phyloP scores from a whole-genome alignment of 163 green algal species.

The Scenedesmus sp. region DNA sequence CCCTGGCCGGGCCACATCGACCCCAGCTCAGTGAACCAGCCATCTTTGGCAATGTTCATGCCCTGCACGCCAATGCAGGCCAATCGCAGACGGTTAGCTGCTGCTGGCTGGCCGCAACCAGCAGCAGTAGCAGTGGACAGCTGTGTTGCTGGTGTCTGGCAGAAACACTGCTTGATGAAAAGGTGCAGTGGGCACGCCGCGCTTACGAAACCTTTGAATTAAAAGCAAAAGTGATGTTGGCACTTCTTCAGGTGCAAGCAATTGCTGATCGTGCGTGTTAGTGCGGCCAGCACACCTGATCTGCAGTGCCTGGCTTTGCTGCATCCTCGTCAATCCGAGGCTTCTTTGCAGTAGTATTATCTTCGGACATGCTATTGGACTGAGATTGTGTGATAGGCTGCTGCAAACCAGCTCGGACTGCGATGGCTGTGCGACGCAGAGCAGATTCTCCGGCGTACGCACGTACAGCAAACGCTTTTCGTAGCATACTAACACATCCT shows the following conservation, averaged over 20 bases:
- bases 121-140: neutral
- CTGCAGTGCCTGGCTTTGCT: slow-evolving; percentile 26
- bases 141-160: neutral
- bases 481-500: neutral
- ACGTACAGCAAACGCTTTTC: neutral
- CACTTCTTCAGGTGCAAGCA: neutral
- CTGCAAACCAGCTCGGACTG: neutral
- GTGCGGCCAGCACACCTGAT: slow-evolving; percentile 18
- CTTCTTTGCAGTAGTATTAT: neutral
- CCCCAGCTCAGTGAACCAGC: slow-evolving; percentile 96
- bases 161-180: neutral
- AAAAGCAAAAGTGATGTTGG: neutral
- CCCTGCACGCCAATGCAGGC: slow-evolving; percentile 44
- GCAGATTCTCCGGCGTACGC: neutral
- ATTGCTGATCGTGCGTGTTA: neutral
- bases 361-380: slow-evolving; percentile 3
- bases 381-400: neutral
- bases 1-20: slow-evolving; percentile 97
- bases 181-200: neutral
- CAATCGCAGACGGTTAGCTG: too few relatives aligned
- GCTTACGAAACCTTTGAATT: neutral
- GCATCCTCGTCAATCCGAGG: slow-evolving; percentile 9
- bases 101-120: neutral
- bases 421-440: neutral
- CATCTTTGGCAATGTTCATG: slow-evolving; percentile 79